Conservation (phyloP, 139 green algal genomes). For the Chlamydomonas applanata region DNA sequence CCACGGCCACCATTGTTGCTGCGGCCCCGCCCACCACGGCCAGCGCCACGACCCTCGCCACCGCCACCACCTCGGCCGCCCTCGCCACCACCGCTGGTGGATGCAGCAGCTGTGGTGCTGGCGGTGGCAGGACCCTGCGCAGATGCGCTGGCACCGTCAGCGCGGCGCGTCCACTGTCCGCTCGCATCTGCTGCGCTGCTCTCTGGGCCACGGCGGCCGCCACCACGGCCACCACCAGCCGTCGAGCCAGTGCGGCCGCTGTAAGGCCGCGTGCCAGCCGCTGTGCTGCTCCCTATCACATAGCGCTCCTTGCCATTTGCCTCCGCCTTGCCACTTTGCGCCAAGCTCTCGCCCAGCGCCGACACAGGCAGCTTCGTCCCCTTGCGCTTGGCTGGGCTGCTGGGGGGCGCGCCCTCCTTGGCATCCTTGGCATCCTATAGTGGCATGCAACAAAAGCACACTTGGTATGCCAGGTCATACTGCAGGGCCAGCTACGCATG, state of each 20-base stretch:
- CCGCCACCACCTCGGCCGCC: neutral
- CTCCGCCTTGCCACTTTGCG: conserved; percentile 2
- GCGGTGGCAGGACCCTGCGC: neutral
- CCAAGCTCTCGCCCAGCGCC: conserved; percentile 28
- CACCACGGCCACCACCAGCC: neutral
- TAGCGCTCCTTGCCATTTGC: conserved; percentile 16
- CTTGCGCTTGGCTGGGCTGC: conserved; percentile 25
- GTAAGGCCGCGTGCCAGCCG: conserved; percentile 4
- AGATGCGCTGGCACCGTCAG: neutral
- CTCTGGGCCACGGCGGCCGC: neutral
- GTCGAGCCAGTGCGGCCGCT: conserved; percentile 7
- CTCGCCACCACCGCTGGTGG: neutral
- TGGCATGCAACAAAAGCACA: too few species aligned
- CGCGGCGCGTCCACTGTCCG: neutral
- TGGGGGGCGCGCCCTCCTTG: neutral
- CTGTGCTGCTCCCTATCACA: conserved; percentile 1
- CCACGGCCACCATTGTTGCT: too few species aligned
- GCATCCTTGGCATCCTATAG: neutral
- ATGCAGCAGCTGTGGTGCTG: conserved; percentile 1
- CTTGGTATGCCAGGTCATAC: too few species aligned
- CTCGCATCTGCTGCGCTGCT: neutral
- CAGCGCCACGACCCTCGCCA: conserved; percentile 4
- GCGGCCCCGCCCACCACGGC: conserved; percentile 9
- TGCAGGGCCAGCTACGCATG: too few species aligned
- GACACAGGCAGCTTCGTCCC: conserved; percentile 33